Base-by-base conservation (phyloP, 2,329 filamentous ascomycete species). In the Diaporthe sp. region DNA sequence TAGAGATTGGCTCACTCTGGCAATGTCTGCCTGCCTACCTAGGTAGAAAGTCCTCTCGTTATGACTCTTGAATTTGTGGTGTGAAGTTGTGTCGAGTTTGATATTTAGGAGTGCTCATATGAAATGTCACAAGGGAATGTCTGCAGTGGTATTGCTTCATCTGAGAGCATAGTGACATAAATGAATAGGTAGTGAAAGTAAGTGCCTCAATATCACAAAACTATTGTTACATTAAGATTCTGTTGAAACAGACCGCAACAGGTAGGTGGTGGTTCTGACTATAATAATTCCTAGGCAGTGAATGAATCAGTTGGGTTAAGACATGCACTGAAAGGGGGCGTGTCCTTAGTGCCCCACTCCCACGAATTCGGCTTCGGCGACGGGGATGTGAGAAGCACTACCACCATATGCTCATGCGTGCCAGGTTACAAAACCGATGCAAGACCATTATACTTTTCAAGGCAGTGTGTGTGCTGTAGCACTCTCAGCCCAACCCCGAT, bases 401-500 rank as follows among this genome's bases (percentile, higher is more conserved):
- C 22, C n/a, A 19, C 25, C 8, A 15, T 22, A 53, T 13, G 32
- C 22, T 19, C 44, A 35, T 50, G 27, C 37, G 27, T 22, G 22
- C 47, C 27, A 37, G 42, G 42, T n/a, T 47, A 44, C 58, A 61
- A 32, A 63, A 47, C 47, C 42, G n/a, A 42, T 12, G 7, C 42
- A 27, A 35, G 17, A 66, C 22, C 22, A 10, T 66, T 66, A 66
- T 51, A 25, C 47, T 51, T 51, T 51, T 53, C 13, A n/a, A 68
- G 39, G 32, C 63, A 68, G 8, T 4, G 63, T 39, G 25, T 15
- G n/a, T 32, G 30, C 25, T 7, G 59, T 68, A 37, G 63, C 47
- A 68, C 32, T 68, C 47, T 39, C 63, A 39, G 63, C 63, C 32
- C 63, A 53, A 68, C 47, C 32, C 63, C 63, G 63, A 53, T 27